Conservation (phyloP, 2,329 filamentous ascomycete species). For the Pyricularia pennisetigena region DNA sequence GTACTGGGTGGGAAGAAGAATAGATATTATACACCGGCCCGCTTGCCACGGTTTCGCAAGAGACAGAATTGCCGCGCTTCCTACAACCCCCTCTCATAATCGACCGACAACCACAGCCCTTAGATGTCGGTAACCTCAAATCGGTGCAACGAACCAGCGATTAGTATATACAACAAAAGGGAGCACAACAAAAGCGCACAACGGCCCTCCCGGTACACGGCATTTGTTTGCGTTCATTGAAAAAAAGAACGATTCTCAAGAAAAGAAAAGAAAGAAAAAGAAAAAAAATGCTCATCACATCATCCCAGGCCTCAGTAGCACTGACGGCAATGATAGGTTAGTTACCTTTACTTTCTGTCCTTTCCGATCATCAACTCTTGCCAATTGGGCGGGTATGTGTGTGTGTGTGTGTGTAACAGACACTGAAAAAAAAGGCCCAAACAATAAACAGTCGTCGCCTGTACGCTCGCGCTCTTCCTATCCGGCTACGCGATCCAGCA, state of each 20-base stretch:
- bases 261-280: not conserved
- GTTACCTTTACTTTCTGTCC: constrained; percentile 14
- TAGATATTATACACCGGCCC: not conserved
- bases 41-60: not conserved
- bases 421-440: not conserved
- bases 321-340: constrained; percentile 55
- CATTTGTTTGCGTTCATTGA: not conserved
- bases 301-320: constrained; percentile 60
- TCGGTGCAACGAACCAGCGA: not conserved
- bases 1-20: not conserved
- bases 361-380: not conserved
- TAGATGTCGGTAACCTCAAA: not conserved
- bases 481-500: constrained; percentile 85
- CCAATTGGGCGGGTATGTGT: no score
- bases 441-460: constrained; percentile 51
- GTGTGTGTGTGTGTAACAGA: not conserved
- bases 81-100: not conserved
- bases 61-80: not conserved
- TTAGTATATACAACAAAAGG: not conserved
- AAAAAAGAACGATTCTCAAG: no score
- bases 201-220: not conserved
- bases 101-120: not conserved
- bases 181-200: not conserved
- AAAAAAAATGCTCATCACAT: constrained; percentile 48
- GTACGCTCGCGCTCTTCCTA: constrained; percentile 74